Conservation (phyloP, 148 eudicot genomes). For the Linanthus parryae region DNA sequence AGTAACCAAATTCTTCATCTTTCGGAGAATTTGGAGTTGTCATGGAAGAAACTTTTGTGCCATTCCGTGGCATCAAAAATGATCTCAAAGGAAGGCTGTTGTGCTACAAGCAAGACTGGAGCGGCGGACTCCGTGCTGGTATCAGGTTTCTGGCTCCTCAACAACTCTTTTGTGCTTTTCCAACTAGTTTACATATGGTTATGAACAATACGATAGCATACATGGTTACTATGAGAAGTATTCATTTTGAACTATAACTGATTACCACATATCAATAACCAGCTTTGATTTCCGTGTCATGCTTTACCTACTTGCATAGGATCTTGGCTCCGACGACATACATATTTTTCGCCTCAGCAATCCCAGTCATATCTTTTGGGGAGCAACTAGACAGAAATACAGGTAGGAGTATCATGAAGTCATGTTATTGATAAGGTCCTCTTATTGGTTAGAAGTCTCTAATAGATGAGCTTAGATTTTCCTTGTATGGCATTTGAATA, state of each 20-base stretch:
- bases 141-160: constrained; percentile 52
- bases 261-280: background rate
- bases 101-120: constrained; percentile 99
- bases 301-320: constrained; percentile 31
- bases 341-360: constrained; percentile 97
- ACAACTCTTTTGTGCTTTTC: background rate
- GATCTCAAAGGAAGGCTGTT: constrained; percentile 78
- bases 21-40: constrained; percentile 15
- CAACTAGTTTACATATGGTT: background rate
- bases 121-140: constrained; percentile 84
- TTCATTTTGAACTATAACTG: background rate
- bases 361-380: constrained; percentile 98
- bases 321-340: constrained; percentile 97
- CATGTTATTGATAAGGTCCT: constrained; percentile 4
- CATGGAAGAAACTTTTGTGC: constrained; percentile 98
- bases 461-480: constrained; percentile 3
- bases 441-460: constrained; percentile 3
- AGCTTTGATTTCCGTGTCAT: background rate
- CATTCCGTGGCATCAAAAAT: constrained; percentile 90
- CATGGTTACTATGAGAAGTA: background rate
- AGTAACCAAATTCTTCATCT: background rate
- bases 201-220: background rate
- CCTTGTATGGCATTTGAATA: constrained; percentile 7
- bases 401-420: constrained; percentile 35
- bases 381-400: constrained; percentile 93